Evolutionary conservation across 1,284 basidiomycete genomes (phyloP), one percentile per base, ranked within the genome.

Genomic region (Coriolopsis trogii): DNA sequence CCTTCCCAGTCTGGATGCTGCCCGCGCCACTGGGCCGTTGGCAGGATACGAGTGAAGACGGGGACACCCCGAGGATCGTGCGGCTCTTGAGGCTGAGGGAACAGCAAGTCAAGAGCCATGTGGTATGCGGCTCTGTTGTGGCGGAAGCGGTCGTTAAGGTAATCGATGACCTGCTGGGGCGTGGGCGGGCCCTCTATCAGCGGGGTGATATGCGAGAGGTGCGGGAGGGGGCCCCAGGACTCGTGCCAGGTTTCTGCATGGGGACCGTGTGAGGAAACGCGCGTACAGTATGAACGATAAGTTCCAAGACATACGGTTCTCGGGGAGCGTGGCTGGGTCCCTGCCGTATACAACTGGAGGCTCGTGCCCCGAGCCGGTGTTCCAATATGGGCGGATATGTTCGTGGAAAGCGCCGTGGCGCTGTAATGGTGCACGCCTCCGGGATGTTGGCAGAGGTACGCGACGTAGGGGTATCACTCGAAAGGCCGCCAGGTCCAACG

Each of bases 1-100:
- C 51, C 57, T 21, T 47, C 33, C 51, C 54, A 59, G 49, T 59
- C 54, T 3, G 37, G 41, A 16, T 37, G 16, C 21, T 59, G 41
- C 12, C n/a, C 31, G 18, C 56, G 52, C 56, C 56, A 58, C 9
- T n/a, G 29, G n/a, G 50, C 34, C 4, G 56, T 58, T 0, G 24
- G 28, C 20, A 49, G 15, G 37, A 55, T 44, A 15, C 45, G 47
- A 10, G 10, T 13, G 33, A 53, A 58, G 21, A 43, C 37, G 9
- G 46, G 49, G 18, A 40, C 26, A 20, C 46, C 23, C 2, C 29
- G 20, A 13, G 21, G 10, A 1, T 24, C 8, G 1, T n/a, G 15
- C 16, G 16, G 7, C 4, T 38, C 34, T 28, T n/a, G 8, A 6
- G 36, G 36, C 29, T 28, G 41, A 2, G 49, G 49, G 29, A 50